A percentile compares a stretch with the other conserved stretches of the same genome.
Conservation (phyloP, 2,329 filamentous ascomycete species). For the Sporothrix phasma region DNA sequence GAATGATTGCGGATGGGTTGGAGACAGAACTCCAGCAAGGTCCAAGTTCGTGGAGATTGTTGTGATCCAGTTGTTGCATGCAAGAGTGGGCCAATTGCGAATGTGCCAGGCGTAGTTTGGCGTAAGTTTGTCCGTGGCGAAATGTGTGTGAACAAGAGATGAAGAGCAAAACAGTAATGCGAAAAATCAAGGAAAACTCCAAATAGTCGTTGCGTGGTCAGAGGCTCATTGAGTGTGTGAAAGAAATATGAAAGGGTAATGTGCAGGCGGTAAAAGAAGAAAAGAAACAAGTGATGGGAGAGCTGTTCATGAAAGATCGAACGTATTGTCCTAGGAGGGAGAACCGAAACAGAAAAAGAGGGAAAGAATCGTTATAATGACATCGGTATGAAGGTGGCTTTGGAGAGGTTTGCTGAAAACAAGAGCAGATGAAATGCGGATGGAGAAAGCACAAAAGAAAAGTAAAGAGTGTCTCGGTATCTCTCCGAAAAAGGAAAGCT, state of each 20-base stretch:
- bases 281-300: constrained; percentile 24
- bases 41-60: background rate
- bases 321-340: constrained; percentile 20
- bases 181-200: constrained; percentile 28
- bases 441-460: constrained; percentile 4
- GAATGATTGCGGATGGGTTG: constrained; percentile 8
- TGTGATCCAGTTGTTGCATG: background rate
- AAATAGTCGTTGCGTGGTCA: constrained; percentile 32
- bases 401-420: background rate
- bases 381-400: constrained; percentile 29
- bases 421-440: constrained; percentile 1
- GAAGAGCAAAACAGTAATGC: constrained; percentile 14
- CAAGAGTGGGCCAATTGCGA: background rate
- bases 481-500: background rate
- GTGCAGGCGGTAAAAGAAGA: constrained; percentile 27
- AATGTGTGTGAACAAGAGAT: background rate
- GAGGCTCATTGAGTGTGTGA: constrained; percentile 34
- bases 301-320: constrained; percentile 17
- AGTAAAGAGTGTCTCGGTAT: constrained; percentile 8
- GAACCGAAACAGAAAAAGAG: constrained; percentile 23
- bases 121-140: background rate
- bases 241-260: constrained; percentile 18
- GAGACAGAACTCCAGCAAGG: constrained; percentile 3
- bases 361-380: constrained; percentile 32
- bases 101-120: background rate